Evolutionary conservation across 805 yeast genomes (phyloP).

Genomic region (Candida pseudoglaebosa): DNA sequence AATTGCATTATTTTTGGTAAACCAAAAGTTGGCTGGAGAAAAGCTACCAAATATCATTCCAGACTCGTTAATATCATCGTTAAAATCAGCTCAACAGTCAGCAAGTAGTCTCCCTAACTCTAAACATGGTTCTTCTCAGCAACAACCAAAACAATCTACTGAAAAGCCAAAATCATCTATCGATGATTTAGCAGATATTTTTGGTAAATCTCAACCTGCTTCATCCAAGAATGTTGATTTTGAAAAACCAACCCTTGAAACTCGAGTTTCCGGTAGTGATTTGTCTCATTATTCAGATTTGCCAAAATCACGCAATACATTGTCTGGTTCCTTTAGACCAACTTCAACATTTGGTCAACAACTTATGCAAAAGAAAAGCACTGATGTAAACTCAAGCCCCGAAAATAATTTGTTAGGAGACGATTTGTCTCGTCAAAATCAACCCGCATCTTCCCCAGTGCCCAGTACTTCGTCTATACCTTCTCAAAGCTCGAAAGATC

Average conservation of each 20-base stretch:
- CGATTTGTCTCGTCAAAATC: constrained; percentile 23
- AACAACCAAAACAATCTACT: constrained; percentile 3
- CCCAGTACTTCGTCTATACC: constrained; percentile 13
- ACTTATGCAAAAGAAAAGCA: constrained; percentile 35
- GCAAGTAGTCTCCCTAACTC: too few relatives aligned
- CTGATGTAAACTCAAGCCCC: constrained; percentile 10
- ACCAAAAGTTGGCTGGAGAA: constrained; percentile 73
- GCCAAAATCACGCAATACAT: constrained; percentile 29
- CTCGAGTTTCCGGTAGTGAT: constrained; percentile 32
- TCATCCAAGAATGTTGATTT: constrained; percentile 11
- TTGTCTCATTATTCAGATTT: constrained; percentile 21
- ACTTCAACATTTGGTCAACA: constrained; percentile 83
- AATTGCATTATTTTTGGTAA: constrained; percentile 90
- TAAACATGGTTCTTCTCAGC: constrained; percentile 10
- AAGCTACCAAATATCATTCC: constrained; percentile 80
- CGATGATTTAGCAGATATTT: constrained; percentile 59
- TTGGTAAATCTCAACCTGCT: constrained; percentile 30
- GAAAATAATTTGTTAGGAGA: constrained; percentile 31
- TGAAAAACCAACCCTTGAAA: constrained; percentile 15
- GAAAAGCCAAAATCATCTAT: constrained; percentile 47
- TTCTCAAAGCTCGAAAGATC: constrained; percentile 6
- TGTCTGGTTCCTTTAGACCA: constrained; percentile 62
- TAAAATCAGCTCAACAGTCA: too few relatives aligned
- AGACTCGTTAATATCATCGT: constrained; percentile 46
- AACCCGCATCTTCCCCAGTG: constrained; percentile 5